phyloP scores from a whole-genome alignment of 805 yeast species.

The Saturnispora zaruensis region DNA sequence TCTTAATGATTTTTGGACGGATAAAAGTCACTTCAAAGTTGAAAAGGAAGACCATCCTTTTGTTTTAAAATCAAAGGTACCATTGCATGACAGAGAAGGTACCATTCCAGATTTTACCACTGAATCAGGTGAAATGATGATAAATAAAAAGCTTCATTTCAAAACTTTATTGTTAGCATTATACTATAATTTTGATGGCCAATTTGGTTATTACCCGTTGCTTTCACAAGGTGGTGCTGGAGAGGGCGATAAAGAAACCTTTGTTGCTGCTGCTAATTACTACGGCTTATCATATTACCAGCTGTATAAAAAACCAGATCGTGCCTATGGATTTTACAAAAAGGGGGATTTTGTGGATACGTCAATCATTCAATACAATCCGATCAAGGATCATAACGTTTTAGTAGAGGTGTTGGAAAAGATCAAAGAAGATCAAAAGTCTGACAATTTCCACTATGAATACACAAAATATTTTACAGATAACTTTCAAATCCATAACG shows the following conservation, averaged over 20 bases:
- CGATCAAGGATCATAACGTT: slow-evolving; percentile 5
- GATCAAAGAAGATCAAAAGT: slow-evolving; percentile 12
- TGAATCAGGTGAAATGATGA: slow-evolving; percentile 57
- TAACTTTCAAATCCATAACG: slow-evolving; percentile 14
- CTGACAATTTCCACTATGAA: slow-evolving; percentile 10
- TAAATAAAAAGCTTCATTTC: slow-evolving; percentile 47
- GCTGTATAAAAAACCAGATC: slow-evolving; percentile 29
- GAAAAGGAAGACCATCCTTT: slow-evolving; percentile 17
- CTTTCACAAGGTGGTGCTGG: slow-evolving; percentile 56
- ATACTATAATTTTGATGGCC: slow-evolving; percentile 55
- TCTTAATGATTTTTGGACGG: slow-evolving; percentile 21
- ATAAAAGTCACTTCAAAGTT: slow-evolving; percentile 14
- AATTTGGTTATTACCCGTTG: slow-evolving; percentile 48
- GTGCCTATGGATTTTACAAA: slow-evolving; percentile 12
- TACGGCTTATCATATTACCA: slow-evolving; percentile 43
- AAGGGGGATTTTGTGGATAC: slow-evolving; percentile 16
- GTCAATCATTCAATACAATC: slow-evolving; percentile 17
- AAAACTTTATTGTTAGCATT: slow-evolving; percentile 46
- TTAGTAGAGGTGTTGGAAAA: slow-evolving; percentile 14
- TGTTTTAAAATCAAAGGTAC: slow-evolving; percentile 21
- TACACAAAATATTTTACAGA: slow-evolving; percentile 15
- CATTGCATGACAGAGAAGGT: slow-evolving; percentile 53
- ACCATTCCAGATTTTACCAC: slow-evolving; percentile 54
- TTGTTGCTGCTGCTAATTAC: slow-evolving; percentile 57
- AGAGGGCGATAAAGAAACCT: slow-evolving; percentile 80